Base-by-base conservation (phyloP, 2,329 filamentous ascomycete genomes). In the Leptographium lundbergii region DNA sequence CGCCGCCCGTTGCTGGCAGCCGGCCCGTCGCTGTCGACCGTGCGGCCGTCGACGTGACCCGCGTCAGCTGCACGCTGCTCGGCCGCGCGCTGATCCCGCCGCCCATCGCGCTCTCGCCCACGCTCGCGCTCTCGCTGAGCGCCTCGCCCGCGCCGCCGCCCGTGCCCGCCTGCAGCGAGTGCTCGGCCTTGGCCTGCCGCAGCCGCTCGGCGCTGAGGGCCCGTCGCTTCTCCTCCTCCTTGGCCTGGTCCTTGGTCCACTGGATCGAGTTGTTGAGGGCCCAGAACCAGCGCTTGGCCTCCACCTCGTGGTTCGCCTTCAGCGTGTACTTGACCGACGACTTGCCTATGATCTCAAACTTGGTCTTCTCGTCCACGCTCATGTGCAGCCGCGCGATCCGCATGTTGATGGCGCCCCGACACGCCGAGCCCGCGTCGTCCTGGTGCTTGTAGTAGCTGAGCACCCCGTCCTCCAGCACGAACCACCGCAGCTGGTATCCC, bases 361-460 rank as follows among this genome's bases (percentile, higher is more conserved):
- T 91, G 53, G 91, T 92, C 76, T 97, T 99, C 70, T 99, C 94
- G 65, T 96, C 91, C 0, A 92, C 81, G 68, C 95, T 95, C 91
- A 99, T 97, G 72, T 92, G 87, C 34, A 99, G 80, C 68, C 85
- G 87, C 27, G 94, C 94, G 65, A 99, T 99, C 62, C 87, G 88
- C 91, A 99, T 99, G 71, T 97, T 97, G 74, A 99, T 99, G 57
- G 94, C 94, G 61, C 94, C 94, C 62, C 94, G 90, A 70, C 94
- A 99, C 59, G 94, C 94, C 57, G 91, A 95, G 27, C 91, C 94
- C 36, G 91, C 89, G 70, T 99, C 94, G 69, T 99, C 94, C 74
- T 99, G 94, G 71, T 97, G 90, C 74, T 99, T 99, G 77, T 97
- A 99, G 75, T 99, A 99, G 72, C 94, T 97, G 65, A 99, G 73